A percentile compares a stretch with the other conserved stretches of the same genome.
Conservation (phyloP, 495 filamentous ascomycete species). For the Penicillium steckii region DNA sequence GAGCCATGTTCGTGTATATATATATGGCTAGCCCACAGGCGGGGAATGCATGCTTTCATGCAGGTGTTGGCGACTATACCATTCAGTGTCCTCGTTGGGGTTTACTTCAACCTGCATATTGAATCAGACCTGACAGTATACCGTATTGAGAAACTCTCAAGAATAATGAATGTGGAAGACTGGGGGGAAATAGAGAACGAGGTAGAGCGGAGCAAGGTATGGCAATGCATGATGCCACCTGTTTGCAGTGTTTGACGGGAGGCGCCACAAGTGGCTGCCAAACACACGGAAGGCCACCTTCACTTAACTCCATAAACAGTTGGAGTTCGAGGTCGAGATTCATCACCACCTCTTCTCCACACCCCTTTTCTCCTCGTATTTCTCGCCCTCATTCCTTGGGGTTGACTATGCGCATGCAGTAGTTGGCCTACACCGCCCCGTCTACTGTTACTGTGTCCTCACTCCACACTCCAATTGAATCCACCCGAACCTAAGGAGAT, state of each 20-base stretch:
- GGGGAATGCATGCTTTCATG: constrained; percentile 11
- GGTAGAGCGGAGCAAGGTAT: constrained; percentile 3
- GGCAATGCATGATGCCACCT: constrained; percentile 35
- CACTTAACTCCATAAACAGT: constrained; percentile 39
- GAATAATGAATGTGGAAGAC: constrained; percentile 2
- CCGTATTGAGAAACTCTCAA: background rate
- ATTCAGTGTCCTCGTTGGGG: constrained; percentile 97
- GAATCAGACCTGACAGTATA: background rate
- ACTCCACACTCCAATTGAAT: constrained; percentile 25
- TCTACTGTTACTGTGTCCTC: constrained; percentile 28
- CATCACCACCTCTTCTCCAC: constrained; percentile 14
- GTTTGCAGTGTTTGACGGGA: constrained; percentile 46
- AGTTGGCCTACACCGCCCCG: constrained; percentile 35
- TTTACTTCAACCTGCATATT: constrained; percentile 88
- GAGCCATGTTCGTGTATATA: background rate
- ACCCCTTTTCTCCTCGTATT: constrained; percentile 2
- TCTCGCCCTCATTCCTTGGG: constrained; percentile 6
- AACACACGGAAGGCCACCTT: constrained; percentile 51
- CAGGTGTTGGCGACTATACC: constrained; percentile 51
- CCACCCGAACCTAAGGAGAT: constrained; percentile 20
- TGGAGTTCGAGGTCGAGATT: constrained; percentile 22
- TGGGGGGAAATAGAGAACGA: background rate
- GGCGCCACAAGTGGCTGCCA: constrained; percentile 37
- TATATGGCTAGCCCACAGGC: constrained; percentile 11
- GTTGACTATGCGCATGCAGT: constrained; percentile 26